Base-by-base conservation (phyloP, 1,284 basidiomycete species). In the Fomitopsis palustris region DNA sequence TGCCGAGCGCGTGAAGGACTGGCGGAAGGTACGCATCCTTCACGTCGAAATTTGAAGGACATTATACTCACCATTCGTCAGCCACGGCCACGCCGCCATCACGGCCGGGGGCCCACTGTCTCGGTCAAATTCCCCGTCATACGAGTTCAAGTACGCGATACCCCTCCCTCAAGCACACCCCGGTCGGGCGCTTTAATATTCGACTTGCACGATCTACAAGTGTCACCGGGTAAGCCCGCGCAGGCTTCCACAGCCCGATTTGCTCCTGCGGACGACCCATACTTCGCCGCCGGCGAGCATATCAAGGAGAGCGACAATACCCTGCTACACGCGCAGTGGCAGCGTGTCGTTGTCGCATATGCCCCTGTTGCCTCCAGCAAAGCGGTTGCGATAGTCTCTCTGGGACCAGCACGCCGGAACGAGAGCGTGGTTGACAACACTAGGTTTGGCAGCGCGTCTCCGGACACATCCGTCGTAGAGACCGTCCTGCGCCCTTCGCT, bases 171-270 rank as follows among this genome's bases (percentile, higher is more conserved):
- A 29, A 64, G 67, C 2, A 65, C 63, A 14, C 74, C 75, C 19
- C 82, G 88, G 16, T 90, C 89, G n/a, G 90, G 90, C 8, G 79
- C 81, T 19, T 55, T 90, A 4, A 70, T 90, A 6, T n/a, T 90
- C 35, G 89, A 92, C 68, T 58, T 90, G 0, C 83, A 87, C 66
- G 75, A 78, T 52, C 64, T 88, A n/a, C 69, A 65, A 8, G 56
- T 88, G 3, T 74, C 67, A 42, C 76, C 74, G 33, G 72, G 74
- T 16, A 65, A 69, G 6, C 58, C 65, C 10, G 59, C 70, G 14
- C 55, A 64, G 8, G 45, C 33, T 35, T 63, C 72, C 7, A 66
- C 67, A 17, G 65, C 77, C 6, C 76, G 78, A 57, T 86, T 87
- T 68, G 72, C 73, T n/a, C 66, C 64, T 33, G 60, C 65, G 35